These are phyloP conservation scores for Leptodontidium sp. DNA, from an alignment of 2,329 filamentous ascomycete species.

Conservation along the genomic window DNA sequence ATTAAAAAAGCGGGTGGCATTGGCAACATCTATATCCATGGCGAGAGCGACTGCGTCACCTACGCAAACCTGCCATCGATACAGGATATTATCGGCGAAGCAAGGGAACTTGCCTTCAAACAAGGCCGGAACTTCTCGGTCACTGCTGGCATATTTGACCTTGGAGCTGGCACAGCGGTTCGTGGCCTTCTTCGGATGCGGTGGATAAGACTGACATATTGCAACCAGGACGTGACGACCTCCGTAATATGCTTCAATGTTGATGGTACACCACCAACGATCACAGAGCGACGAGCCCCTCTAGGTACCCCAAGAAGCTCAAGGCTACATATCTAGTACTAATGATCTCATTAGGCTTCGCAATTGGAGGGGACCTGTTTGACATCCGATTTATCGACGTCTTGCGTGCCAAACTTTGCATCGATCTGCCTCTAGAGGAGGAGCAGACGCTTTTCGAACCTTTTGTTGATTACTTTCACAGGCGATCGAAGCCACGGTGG, in stretches of 20 bases:
- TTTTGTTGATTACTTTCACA: neutral
- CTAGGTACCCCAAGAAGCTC: neutral
- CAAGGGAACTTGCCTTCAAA: neutral
- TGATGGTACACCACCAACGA: neutral
- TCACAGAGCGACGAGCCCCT: neutral
- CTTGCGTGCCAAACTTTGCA: neutral
- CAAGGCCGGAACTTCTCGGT: neutral
- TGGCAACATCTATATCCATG: neutral
- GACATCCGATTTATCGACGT: neutral
- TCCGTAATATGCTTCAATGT: neutral
- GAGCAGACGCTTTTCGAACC: conserved; percentile 2
- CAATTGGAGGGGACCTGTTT: neutral
- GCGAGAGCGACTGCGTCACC: neutral
- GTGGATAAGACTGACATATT: neutral
- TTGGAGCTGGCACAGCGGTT: neutral
- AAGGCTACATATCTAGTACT: neutral
- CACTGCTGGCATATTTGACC: neutral
- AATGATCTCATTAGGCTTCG: conserved; percentile 1
- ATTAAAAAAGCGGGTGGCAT: neutral
- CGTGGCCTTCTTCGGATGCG: neutral
- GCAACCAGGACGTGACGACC: neutral
- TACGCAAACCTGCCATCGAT: conserved; percentile 7
- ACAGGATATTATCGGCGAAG: neutral
- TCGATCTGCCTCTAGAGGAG: neutral
- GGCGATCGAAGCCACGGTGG: neutral